phyloP scores from a whole-genome alignment of 179 eudicot species.

The Gypsophila paniculata region DNA sequence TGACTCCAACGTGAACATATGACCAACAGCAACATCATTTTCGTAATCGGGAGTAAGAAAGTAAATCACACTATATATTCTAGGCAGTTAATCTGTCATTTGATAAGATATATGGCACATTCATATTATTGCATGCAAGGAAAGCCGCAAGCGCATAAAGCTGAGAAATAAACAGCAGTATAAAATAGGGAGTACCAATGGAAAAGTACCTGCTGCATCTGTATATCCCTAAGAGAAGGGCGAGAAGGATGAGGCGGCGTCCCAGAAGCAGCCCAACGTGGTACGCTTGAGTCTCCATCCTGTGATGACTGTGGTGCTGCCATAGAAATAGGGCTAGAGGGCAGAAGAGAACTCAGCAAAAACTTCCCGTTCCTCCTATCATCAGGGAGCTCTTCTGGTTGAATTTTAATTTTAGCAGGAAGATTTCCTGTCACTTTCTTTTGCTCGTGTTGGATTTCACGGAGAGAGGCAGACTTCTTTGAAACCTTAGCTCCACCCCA shows the following conservation, averaged over 20 bases:
- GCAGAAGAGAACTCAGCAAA: slow-evolving; percentile 55
- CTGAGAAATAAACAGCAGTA: slow-evolving; percentile 8
- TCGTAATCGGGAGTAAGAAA: not conserved
- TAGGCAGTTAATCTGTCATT: not conserved
- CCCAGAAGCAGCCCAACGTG: slow-evolving; percentile 93
- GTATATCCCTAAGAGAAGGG: slow-evolving; percentile 89
- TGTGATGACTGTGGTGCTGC: slow-evolving; percentile 38
- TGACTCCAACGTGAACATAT: not conserved
- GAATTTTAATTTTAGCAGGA: slow-evolving; percentile 40
- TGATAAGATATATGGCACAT: not conserved
- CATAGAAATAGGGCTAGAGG: slow-evolving; percentile 71
- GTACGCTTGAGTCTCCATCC: slow-evolving; percentile 70
- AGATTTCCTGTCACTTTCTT: slow-evolving; percentile 41
- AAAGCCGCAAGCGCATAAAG: not conserved
- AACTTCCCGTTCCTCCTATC: slow-evolving; percentile 47
- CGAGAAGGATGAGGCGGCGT: slow-evolving; percentile 86
- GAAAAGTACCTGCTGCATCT: slow-evolving; percentile 73
- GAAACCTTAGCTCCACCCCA: slow-evolving; percentile 87
- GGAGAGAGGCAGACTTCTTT: slow-evolving; percentile 60
- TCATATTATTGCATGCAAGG: not conserved
- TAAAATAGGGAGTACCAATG: not conserved
- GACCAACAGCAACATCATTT: not conserved
- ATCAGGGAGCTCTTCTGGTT: slow-evolving; percentile 41
- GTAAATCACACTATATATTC: not conserved
- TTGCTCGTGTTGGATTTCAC: slow-evolving; percentile 81